Base-by-base conservation (phyloP, 371 early-diverging fungal genomes). In the Mucor saturninus region DNA sequence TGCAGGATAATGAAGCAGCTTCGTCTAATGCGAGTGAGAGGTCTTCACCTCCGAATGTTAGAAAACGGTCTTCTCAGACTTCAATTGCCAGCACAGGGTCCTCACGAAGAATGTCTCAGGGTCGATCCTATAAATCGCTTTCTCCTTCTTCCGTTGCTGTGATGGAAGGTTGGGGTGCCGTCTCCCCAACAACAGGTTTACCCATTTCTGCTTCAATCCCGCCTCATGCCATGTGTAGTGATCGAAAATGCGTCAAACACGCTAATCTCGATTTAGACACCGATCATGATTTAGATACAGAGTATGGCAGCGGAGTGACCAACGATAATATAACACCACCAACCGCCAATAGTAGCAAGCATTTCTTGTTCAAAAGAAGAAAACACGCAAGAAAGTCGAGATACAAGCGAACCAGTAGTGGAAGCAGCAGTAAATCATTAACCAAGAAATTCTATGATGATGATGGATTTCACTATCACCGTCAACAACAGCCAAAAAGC, bases 111-210 rank as follows among this genome's bases (percentile, higher is more conserved):
- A 32, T 31, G 6, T 55, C 62, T 30, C 14, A 26, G 11, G 15
- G 31, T 8, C 11, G 14, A 3, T 37, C 51, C 31, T 67, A 54
- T 39, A 59, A 60, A 9, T 5, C 57, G 1, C 54, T 60, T 8
- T 75, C 76, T 10, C 76, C 76, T 35, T 72, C 74, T 0, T 74
- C 76, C 1, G 57, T 62, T 11, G 74, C 79, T 35, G 64, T 74
- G 0, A 46, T 74, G 10, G 72, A 79, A 45, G 71, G 70, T 0
- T 75, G 76, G 76, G 72, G 57, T 9, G 69, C 70, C 35, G 64
- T 69, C 11, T 72, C 73, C 3, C 78, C 77, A 1, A 73, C 76
- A 0, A 76, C 74, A 0, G 74, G 72, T 4, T 39, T 74, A 11
- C 68, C 69, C 3, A 73, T 76, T 31, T 68, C 74, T 13, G 49